Evolutionary conservation across 352 stramenopile species (phyloP).

Genomic region (Phytophthora aleatoria): DNA sequence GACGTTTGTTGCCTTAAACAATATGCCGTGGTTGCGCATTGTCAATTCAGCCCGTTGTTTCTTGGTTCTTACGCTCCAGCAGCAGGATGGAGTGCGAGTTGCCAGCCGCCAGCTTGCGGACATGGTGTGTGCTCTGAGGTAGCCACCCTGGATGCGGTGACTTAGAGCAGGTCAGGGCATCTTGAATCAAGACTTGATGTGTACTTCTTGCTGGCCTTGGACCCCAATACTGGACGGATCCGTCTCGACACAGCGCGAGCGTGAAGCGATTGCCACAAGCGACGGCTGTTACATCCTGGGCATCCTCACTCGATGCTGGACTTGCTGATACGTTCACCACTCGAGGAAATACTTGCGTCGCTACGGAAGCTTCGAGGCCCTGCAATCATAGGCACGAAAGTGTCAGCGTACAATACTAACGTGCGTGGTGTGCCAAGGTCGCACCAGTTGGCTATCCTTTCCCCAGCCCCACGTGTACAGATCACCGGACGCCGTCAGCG

Average conservation of each 20-base stretch:
- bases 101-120: constrained; percentile 31
- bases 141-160: constrained; percentile 20
- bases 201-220: constrained; percentile 6
- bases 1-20: constrained; percentile 36
- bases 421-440: constrained; percentile 12
- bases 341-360: constrained; percentile 45
- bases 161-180: background rate
- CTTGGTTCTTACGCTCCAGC: constrained; percentile 2
- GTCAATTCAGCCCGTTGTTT: constrained; percentile 5
- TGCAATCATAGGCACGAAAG: constrained; percentile 6
- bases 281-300: constrained; percentile 39
- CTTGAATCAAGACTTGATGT: background rate
- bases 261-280: constrained; percentile 62
- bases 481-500: constrained; percentile 58
- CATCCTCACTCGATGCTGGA: constrained; percentile 29
- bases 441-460: constrained; percentile 70
- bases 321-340: constrained; percentile 43
- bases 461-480: constrained; percentile 86
- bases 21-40: constrained; percentile 35
- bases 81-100: constrained; percentile 40
- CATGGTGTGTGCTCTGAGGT: constrained; percentile 4
- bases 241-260: constrained; percentile 44
- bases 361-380: constrained; percentile 19
- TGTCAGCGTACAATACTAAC: constrained; percentile 10
- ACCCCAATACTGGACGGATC: constrained; percentile 64